phyloP scores from a whole-genome alignment of 108 stramenopile genomes.

The Stephanodiscus minutulus region DNA sequence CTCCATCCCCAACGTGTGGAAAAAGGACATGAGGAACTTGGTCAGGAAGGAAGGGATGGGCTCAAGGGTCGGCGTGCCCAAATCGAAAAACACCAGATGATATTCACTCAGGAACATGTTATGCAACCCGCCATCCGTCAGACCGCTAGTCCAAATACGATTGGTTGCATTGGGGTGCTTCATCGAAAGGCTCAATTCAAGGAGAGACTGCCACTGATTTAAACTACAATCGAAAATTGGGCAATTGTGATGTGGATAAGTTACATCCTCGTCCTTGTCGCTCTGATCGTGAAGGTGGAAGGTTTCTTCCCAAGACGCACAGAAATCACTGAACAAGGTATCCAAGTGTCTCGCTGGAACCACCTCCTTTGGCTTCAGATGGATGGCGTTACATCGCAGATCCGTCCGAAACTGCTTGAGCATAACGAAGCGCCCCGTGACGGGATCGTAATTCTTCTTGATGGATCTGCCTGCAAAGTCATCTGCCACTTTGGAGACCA shows the following conservation, averaged over 20 bases:
- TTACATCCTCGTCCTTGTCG: not conserved
- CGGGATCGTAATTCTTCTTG: slow-evolving; percentile 74
- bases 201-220: slow-evolving; percentile 36
- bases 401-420: slow-evolving; percentile 51
- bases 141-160: slow-evolving; percentile 77
- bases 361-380: slow-evolving; percentile 53
- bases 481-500: slow-evolving; percentile 58
- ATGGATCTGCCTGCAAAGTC: slow-evolving; percentile 67
- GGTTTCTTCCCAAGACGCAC: slow-evolving; percentile 1
- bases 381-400: slow-evolving; percentile 40
- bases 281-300: slow-evolving; percentile 12
- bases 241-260: not conserved
- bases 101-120: slow-evolving; percentile 67
- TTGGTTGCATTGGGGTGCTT: slow-evolving; percentile 51
- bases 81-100: slow-evolving; percentile 76
- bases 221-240: slow-evolving; percentile 31
- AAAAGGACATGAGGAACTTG: slow-evolving; percentile 77
- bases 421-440: slow-evolving; percentile 60
- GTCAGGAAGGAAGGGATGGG: slow-evolving; percentile 79
- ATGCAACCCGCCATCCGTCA: slow-evolving; percentile 84
- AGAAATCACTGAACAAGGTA: not conserved
- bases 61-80: slow-evolving; percentile 65
- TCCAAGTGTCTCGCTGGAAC: slow-evolving; percentile 52
- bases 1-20: slow-evolving; percentile 80
- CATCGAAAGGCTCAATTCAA: slow-evolving; percentile 33